Percentiles rank a stretch among this genome's conserved stretches.
These are phyloP conservation scores for Pseudozyma flocculosa DNA, from an alignment of 1,284 basidiomycete genomes.

Conservation along the genomic window DNA sequence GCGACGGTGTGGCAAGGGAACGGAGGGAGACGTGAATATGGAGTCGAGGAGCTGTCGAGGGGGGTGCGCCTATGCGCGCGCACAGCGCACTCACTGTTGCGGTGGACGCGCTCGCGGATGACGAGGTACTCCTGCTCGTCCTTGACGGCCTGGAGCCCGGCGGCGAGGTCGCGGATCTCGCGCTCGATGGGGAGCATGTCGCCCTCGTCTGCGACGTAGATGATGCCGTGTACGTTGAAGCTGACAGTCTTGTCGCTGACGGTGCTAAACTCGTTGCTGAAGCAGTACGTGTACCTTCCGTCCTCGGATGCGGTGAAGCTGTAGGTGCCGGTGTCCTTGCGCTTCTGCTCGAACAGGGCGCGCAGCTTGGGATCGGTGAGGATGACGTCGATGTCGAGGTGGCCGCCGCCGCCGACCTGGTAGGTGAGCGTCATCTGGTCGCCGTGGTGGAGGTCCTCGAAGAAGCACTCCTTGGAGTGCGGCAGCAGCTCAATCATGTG, in stretches of 20 bases:
- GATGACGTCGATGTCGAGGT: conserved; percentile 95
- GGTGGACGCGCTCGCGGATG: conserved; percentile 85
- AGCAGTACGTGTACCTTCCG: conserved; percentile 92
- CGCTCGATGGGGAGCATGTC: conserved; percentile 76
- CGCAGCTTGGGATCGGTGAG: conserved; percentile 68
- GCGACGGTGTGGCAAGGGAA: neutral
- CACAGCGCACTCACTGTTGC: conserved; percentile 67
- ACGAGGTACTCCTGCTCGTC: conserved; percentile 99
- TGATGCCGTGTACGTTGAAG: conserved; percentile 97
- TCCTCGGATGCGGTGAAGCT: conserved; percentile 82
- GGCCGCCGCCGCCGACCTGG: conserved; percentile 94
- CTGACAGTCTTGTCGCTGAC: conserved; percentile 94
- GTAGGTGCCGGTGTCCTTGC: conserved; percentile 84
- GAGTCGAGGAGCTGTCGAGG: neutral
- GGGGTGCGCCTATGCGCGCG: neutral
- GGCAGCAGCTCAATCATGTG: conserved; percentile 67
- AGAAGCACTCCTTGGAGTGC: conserved; percentile 91
- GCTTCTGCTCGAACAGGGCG: conserved; percentile 75
- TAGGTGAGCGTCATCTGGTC: conserved; percentile 99
- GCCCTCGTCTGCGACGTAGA: conserved; percentile 86
- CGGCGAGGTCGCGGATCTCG: conserved; percentile 86
- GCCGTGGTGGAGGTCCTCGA: conserved; percentile 90
- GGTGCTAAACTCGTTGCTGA: conserved; percentile 95
- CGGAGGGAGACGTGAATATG: neutral
- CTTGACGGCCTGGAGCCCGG: conserved; percentile 83